Conservation (phyloP, 148 eudicot species). For the Camellia japonica region DNA sequence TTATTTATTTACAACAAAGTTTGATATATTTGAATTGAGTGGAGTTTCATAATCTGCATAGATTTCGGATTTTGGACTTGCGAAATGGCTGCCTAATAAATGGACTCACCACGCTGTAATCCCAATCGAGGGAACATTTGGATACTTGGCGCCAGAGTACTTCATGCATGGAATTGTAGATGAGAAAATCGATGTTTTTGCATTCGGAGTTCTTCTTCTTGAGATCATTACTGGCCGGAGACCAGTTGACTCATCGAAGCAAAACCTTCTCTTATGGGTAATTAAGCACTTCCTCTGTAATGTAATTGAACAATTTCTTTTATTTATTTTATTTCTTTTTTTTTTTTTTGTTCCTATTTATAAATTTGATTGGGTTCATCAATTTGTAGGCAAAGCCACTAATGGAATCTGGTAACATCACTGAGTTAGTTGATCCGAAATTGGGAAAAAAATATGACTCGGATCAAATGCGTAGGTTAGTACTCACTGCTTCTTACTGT, state of each 20-base stretch:
- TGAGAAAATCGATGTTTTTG: slow-evolving; percentile 86
- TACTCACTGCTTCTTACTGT: slow-evolving; percentile 75
- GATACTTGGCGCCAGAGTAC: slow-evolving; percentile 97
- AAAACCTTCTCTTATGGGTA: slow-evolving; percentile 84
- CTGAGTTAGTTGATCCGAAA: slow-evolving; percentile 68
- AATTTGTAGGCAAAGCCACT: slow-evolving; percentile 69
- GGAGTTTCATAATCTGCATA: slow-evolving; percentile 7
- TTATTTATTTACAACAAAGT: neutral
- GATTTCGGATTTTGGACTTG: slow-evolving; percentile 73
- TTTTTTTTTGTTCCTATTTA: neutral
- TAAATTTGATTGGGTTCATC: neutral
- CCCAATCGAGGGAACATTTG: slow-evolving; percentile 88
- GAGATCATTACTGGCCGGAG: slow-evolving; percentile 77
- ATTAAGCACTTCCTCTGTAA: neutral
- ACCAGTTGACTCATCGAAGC: slow-evolving; percentile 69
- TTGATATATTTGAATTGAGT: slow-evolving; percentile 4
- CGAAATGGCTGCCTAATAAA: slow-evolving; percentile 67
- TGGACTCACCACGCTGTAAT: slow-evolving; percentile 53
- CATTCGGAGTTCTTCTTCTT: slow-evolving; percentile 80
- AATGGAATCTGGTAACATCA: slow-evolving; percentile 60
- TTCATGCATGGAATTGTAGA: slow-evolving; percentile 93
- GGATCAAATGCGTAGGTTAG: slow-evolving; percentile 55
- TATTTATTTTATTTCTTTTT: too few species aligned
- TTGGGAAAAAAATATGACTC: slow-evolving; percentile 50
- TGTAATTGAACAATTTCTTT: neutral